phyloP scores from a whole-genome alignment of 495 filamentous ascomycete species.

The Podospora australis region DNA sequence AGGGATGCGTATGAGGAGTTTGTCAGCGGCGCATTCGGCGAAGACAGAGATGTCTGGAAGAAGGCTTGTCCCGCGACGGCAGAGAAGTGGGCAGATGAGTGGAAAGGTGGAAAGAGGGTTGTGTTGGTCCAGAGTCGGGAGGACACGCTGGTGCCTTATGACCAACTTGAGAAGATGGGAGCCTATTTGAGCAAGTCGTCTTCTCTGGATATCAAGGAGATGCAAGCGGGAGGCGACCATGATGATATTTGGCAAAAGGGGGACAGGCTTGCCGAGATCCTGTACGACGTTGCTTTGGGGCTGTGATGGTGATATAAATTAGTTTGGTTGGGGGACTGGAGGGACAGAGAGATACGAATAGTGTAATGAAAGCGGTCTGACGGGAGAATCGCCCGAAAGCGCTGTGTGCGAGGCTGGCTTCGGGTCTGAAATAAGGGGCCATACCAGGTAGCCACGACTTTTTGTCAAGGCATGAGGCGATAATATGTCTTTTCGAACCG shows the following conservation, averaged over 20 bases:
- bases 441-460: too few relatives aligned
- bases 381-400: too few relatives aligned
- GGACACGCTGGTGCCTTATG: constrained; percentile 28
- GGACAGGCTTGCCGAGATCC: constrained; percentile 16
- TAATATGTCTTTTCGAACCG: too few relatives aligned
- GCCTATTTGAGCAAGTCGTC: constrained; percentile 9
- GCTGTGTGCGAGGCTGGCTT: too few relatives aligned
- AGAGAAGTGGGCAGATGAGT: constrained; percentile 15
- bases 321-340: too few relatives aligned
- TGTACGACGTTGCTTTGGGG: constrained; percentile 9
- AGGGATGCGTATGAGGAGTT: constrained; percentile 53
- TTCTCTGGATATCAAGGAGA: constrained; percentile 7
- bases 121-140: constrained; percentile 29
- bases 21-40: constrained; percentile 57
- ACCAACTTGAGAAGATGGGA: constrained; percentile 25
- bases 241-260: constrained; percentile 23
- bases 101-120: constrained; percentile 22
- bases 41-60: constrained; percentile 45
- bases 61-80: constrained; percentile 41
- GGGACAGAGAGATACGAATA: too few relatives aligned
- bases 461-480: too few relatives aligned
- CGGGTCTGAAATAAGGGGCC: too few relatives aligned
- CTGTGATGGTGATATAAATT: constrained; percentile 1
- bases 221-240: constrained; percentile 19
- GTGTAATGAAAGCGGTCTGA: too few relatives aligned